Percentiles rank a stretch among this genome's conserved stretches.
Conservation (phyloP, 2,329 filamentous ascomycete genomes). For the Lizonia empirigonia region DNA sequence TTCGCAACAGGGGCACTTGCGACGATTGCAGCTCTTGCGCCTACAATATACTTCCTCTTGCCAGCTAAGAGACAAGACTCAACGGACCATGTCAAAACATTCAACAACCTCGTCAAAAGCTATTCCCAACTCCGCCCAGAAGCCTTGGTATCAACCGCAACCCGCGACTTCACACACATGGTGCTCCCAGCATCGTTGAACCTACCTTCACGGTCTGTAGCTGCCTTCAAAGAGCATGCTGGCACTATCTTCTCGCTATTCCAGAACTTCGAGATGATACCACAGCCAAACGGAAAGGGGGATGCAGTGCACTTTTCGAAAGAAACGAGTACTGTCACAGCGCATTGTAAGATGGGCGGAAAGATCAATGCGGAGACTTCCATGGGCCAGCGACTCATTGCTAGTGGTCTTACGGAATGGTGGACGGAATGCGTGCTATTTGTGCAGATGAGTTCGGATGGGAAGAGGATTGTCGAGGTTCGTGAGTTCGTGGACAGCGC, state of each 20-base stretch:
- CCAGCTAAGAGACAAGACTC: slow-evolving; percentile 19
- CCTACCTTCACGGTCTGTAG: slow-evolving; percentile 45
- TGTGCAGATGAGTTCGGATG: slow-evolving; percentile 31
- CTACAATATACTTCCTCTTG: slow-evolving; percentile 24
- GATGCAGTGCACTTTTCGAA: slow-evolving; percentile 27
- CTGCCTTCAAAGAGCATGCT: slow-evolving; percentile 50
- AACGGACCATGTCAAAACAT: slow-evolving; percentile 34
- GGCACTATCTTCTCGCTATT: slow-evolving; percentile 52
- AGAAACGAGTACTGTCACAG: slow-evolving; percentile 44
- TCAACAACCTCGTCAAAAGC: slow-evolving; percentile 44
- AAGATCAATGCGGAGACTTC: slow-evolving; percentile 26
- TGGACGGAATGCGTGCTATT: slow-evolving; percentile 37
- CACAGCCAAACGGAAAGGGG: slow-evolving; percentile 45
- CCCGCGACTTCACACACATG: slow-evolving; percentile 49
- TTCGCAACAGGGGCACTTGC: slow-evolving; percentile 29
- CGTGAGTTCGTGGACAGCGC: slow-evolving; percentile 53
- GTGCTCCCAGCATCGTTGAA: slow-evolving; percentile 50
- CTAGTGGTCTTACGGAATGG: slow-evolving; percentile 28
- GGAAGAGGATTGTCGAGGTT: slow-evolving; percentile 31
- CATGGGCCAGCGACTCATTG: slow-evolving; percentile 23
- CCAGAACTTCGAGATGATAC: slow-evolving; percentile 49
- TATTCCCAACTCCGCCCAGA: slow-evolving; percentile 51
- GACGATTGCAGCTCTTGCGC: slow-evolving; percentile 19
- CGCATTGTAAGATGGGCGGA: slow-evolving; percentile 41
- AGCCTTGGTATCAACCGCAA: slow-evolving; percentile 46